Evolutionary conservation across 495 filamentous ascomycete species (phyloP).

Genomic region (Delitschia confertaspora): DNA sequence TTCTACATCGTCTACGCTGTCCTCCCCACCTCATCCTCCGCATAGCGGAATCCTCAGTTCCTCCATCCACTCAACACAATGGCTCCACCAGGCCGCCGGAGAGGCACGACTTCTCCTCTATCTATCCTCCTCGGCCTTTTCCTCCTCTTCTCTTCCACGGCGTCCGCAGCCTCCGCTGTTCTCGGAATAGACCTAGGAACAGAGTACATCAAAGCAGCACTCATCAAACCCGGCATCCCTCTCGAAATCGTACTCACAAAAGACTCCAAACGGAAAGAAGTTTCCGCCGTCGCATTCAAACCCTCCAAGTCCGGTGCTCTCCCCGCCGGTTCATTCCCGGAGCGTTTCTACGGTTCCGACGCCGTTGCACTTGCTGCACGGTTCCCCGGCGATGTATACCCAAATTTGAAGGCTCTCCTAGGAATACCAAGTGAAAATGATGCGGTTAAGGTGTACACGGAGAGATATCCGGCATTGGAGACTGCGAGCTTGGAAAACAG

Average conservation of each 20-base stretch:
- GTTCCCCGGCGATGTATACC: slow-evolving; percentile 87
- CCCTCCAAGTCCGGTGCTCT: slow-evolving; percentile 45
- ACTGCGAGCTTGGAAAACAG: slow-evolving; percentile 49
- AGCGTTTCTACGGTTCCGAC: slow-evolving; percentile 85
- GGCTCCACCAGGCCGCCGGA: slow-evolving; percentile 44
- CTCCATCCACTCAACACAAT: slow-evolving; percentile 33
- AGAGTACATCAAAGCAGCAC: slow-evolving; percentile 90
- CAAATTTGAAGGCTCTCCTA: slow-evolving; percentile 80
- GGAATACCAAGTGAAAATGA: slow-evolving; percentile 56
- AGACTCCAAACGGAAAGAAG: slow-evolving; percentile 94
- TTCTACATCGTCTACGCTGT: background rate
- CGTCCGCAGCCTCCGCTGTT: slow-evolving; percentile 57
- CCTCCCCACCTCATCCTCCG: background rate
- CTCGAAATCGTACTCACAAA: slow-evolving; percentile 98
- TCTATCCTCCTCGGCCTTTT: slow-evolving; percentile 43
- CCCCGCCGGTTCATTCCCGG: slow-evolving; percentile 59
- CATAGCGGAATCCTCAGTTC: background rate
- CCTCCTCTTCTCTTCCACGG: slow-evolving; percentile 44
- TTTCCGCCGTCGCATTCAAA: slow-evolving; percentile 88
- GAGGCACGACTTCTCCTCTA: slow-evolving; percentile 29
- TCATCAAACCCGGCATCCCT: slow-evolving; percentile 96
- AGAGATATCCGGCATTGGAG: slow-evolving; percentile 61
- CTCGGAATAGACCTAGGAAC: slow-evolving; percentile 92
- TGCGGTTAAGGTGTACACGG: slow-evolving; percentile 55
- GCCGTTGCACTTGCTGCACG: slow-evolving; percentile 77